Base-by-base conservation (phyloP, 2,329 filamentous ascomycete genomes). In the Pezicula neosporulosa region DNA sequence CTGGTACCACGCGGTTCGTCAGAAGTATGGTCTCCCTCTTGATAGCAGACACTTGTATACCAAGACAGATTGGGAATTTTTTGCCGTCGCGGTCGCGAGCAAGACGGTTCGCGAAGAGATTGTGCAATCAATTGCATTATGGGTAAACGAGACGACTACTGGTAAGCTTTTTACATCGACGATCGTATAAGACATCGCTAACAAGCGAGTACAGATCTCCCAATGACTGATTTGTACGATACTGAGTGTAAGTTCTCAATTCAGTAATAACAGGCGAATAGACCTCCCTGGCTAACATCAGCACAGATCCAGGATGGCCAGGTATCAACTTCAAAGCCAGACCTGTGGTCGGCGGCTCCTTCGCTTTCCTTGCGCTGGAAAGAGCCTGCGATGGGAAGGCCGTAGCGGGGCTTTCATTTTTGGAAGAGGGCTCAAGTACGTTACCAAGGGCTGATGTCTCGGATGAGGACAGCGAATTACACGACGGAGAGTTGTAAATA, bases 61-160 rank as follows among this genome's bases (percentile, higher is more conserved):
- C 33, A 96, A 96, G 71, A 90, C 86, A 28, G 90, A 96, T 70
- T 96, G 90, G 90, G 86, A 94, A 61, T 91, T 95, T 67, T 92
- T 94, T 68, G 88, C 89, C 0, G 90, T 90, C 44, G 88, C 90
- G 2, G 86, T 95, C 5, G 82, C 89, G 4, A 84, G 83, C 59
- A 80, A 81, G 65, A 71, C 77, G 52, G 87, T 87, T 1, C 79
- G 90, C 49, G 76, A 78, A 3, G 82, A 87, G 65, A 90, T 95
- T 47, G 72, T 94, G 35, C 78, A 89, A 53, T 80, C 82, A 16
- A 86, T 94, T 38, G 88, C 89, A 1, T 74, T 73, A 50, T 96
- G 90, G 90, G 76, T 96, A 53, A 95, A 94, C 63, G 89, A 95
- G 70, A 95, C 90, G 1, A 75, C 70, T 16, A 92, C 83, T 8